phyloP scores from a whole-genome alignment of 257 asterid genomes.

The Solanum paucissectum region DNA sequence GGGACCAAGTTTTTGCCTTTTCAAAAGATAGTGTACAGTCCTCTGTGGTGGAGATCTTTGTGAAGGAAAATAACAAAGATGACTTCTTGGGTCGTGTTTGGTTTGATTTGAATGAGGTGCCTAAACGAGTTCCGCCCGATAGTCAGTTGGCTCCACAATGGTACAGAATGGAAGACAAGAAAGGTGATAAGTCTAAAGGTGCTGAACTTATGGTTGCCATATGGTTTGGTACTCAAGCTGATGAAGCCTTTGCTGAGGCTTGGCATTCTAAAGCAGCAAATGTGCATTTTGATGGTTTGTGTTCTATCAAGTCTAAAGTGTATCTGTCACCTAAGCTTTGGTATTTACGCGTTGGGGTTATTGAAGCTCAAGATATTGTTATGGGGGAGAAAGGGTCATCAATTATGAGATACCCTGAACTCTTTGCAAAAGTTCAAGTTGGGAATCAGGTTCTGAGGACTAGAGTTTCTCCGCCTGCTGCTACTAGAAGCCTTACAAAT shows the following conservation, averaged over 20 bases:
- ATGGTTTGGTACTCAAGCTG: slow-evolving; percentile 92
- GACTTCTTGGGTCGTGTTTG: slow-evolving; percentile 73
- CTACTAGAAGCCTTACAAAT: slow-evolving; percentile 37
- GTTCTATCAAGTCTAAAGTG: slow-evolving; percentile 75
- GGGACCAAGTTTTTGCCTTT: slow-evolving; percentile 83
- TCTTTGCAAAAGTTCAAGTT: slow-evolving; percentile 65
- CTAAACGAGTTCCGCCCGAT: slow-evolving; percentile 69
- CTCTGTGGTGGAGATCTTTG: slow-evolving; percentile 58
- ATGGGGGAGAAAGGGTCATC: slow-evolving; percentile 46
- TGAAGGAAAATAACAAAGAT: slow-evolving; percentile 53
- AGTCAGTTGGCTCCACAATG: slow-evolving; percentile 83
- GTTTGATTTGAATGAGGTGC: slow-evolving; percentile 82
- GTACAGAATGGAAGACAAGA: slow-evolving; percentile 75
- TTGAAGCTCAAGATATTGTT: slow-evolving; percentile 73
- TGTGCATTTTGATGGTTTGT: slow-evolving; percentile 52
- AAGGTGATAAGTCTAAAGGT: slow-evolving; percentile 55
- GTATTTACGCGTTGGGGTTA: slow-evolving; percentile 66
- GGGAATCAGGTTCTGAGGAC: slow-evolving; percentile 78
- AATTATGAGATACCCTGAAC: slow-evolving; percentile 66
- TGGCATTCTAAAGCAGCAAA: slow-evolving; percentile 90
- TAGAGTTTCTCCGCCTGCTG: slow-evolving; percentile 35
- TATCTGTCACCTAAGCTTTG: slow-evolving; percentile 80
- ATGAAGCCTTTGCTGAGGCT: slow-evolving; percentile 77
- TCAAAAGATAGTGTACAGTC: slow-evolving; percentile 80
- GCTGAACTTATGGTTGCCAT: slow-evolving; percentile 69